A percentile compares a stretch with the other conserved stretches of the same genome.
These are phyloP conservation scores for Trichoderma aggressivum DNA, from an alignment of 2,329 filamentous ascomycete genomes.

Conservation along the genomic window DNA sequence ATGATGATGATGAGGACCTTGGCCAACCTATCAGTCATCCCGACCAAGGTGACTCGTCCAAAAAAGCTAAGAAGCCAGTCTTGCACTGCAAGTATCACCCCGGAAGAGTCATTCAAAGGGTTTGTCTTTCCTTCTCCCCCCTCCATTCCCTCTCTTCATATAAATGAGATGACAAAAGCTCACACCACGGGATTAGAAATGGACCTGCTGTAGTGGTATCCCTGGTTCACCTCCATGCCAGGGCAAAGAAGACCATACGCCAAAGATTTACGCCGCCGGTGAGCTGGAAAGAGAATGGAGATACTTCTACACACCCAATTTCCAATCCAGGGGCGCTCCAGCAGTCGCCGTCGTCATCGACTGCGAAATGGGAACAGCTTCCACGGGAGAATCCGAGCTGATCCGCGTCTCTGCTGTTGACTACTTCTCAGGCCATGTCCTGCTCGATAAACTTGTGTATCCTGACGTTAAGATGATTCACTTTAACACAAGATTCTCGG, in stretches of 20 bases:
- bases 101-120: slow-evolving; percentile 29
- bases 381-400: slow-evolving; percentile 45
- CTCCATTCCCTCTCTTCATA: too few relatives aligned
- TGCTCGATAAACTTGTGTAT: slow-evolving; percentile 50
- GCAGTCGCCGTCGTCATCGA: slow-evolving; percentile 44
- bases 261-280: slow-evolving; percentile 23
- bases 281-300: slow-evolving; percentile 30
- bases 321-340: neutral
- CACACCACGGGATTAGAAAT: slow-evolving; percentile 22
- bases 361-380: slow-evolving; percentile 53
- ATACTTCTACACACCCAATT: slow-evolving; percentile 25
- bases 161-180: neutral
- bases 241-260: slow-evolving; percentile 27
- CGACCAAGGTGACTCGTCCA: neutral
- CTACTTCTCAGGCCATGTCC: slow-evolving; percentile 45
- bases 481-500: slow-evolving; percentile 49
- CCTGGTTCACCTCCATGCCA: slow-evolving; percentile 27
- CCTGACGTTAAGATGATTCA: slow-evolving; percentile 46
- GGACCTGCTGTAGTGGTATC: slow-evolving; percentile 32
- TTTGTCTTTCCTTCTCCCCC: slow-evolving; percentile 16
- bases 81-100: slow-evolving; percentile 30
- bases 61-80: neutral
- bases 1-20: neutral
- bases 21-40: neutral
- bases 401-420: slow-evolving; percentile 52